phyloP scores from a whole-genome alignment of 441 rosid species.

The Gossypium schwendimanii region DNA sequence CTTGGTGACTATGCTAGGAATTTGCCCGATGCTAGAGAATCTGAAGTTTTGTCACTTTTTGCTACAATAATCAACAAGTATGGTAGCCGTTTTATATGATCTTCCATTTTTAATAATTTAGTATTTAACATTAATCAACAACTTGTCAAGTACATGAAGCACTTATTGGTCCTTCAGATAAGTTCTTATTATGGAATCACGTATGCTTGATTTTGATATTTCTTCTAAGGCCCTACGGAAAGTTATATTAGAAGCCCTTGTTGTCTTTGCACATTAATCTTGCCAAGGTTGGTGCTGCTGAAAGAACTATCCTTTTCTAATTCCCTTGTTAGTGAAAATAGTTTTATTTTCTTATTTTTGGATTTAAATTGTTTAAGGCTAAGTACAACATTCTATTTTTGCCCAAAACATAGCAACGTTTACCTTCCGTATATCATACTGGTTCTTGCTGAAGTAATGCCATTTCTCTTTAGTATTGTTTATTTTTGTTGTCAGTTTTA shows the following conservation, averaged over 20 bases:
- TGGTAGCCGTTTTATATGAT: conserved; percentile 5
- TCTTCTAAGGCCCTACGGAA: not conserved
- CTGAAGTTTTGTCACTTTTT: conserved; percentile 94
- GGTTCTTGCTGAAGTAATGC: not conserved
- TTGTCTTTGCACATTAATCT: too few species aligned
- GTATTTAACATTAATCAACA: not conserved
- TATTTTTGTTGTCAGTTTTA: not conserved
- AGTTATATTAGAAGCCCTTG: not conserved
- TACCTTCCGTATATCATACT: not conserved
- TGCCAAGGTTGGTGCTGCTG: not conserved
- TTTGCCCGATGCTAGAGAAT: conserved; percentile 98
- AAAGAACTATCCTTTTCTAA: not conserved
- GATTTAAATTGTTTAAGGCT: not conserved
- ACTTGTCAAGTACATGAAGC: not conserved
- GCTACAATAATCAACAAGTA: conserved; percentile 99
- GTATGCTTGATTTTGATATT: not conserved
- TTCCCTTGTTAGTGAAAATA: not conserved
- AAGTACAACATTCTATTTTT: not conserved
- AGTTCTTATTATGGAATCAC: not conserved
- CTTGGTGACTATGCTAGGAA: conserved; percentile 97
- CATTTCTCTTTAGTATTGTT: not conserved
- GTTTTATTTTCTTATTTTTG: not conserved
- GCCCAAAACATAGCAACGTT: not conserved
- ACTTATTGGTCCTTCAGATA: not conserved
- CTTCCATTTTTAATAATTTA: not conserved